These are phyloP conservation scores for Suillus luteus DNA, from an alignment of 768 basidiomycete genomes.

Conservation along the genomic window DNA sequence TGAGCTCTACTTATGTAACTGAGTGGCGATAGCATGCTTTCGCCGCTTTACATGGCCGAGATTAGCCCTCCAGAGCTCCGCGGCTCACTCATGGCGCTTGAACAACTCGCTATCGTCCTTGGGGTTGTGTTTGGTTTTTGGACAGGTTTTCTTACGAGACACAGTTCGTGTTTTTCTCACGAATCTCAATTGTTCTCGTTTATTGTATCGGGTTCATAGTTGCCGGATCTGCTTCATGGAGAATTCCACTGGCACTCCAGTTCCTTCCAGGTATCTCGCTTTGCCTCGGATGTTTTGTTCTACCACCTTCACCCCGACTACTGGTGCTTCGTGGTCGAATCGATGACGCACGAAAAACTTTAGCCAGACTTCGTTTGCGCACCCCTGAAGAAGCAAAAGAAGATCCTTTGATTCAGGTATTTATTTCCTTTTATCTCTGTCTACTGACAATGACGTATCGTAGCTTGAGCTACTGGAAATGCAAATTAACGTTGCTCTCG, in stretches of 20 bases:
- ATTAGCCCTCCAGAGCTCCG: conserved; percentile 81
- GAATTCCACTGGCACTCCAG: conserved; percentile 75
- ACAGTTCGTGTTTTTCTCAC: conserved; percentile 41
- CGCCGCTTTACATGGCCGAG: conserved; percentile 81
- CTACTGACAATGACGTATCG: background rate
- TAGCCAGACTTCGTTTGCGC: conserved; percentile 54
- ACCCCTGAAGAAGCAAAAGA: conserved; percentile 44
- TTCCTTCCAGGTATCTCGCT: conserved; percentile 69
- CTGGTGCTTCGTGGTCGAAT: conserved; percentile 50
- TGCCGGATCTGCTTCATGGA: conserved; percentile 68
- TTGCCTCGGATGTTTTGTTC: conserved; percentile 54
- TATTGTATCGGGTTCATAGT: conserved; percentile 39
- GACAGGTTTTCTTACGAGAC: conserved; percentile 74
- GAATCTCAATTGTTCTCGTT: background rate
- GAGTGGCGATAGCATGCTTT: conserved; percentile 62
- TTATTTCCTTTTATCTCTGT: background rate
- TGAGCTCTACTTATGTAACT: background rate
- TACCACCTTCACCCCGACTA: conserved; percentile 52
- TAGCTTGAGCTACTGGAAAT: conserved; percentile 79
- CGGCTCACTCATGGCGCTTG: conserved; percentile 76
- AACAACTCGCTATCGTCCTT: conserved; percentile 79
- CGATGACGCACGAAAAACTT: conserved; percentile 58
- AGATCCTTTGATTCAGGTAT: conserved; percentile 56
- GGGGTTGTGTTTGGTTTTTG: conserved; percentile 86
- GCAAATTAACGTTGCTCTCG: conserved; percentile 62